Evolutionary conservation across 495 filamentous ascomycete species (phyloP), one percentile per base, ranked within the genome.

Genomic region (Opeltia flavorubescens): DNA sequence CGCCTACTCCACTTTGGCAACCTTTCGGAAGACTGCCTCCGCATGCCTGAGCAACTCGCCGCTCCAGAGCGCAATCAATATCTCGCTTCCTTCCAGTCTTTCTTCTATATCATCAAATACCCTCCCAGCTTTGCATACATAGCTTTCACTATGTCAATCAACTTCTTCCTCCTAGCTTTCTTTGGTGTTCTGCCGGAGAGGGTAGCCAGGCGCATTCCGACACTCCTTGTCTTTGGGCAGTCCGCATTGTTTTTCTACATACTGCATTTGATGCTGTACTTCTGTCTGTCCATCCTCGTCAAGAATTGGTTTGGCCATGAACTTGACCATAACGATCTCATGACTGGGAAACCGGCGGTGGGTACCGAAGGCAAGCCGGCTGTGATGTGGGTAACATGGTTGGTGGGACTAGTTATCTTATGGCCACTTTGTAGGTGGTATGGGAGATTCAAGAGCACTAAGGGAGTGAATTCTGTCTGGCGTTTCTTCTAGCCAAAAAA

Each of bases 51-150:
- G 44, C 56, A 62, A 18, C 27, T 30, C 9, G 47, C 29, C 3
- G 20, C 47, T 13, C 47, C 50, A 11, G 40, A n/a, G 15, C 33
- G 9, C 0, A 62, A 64, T 38, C 58, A 50, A 35, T 64, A 61
- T 42, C 55, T 64, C 20, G 50, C 48, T 3, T 62, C 60, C 5
- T 33, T 40, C 17, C 20, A 28, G 2, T 53, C 60, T 13, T 64
- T 64, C 46, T 60, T 65, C 50, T 63, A 65, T 45, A 33, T 65
- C 33, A 49, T 55, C 50, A 63, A 63, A 47, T 65, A 63, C 44
- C 62, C 62, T 2, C 61, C 62, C 5, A 60, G 62, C 47, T 53
- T 64, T 0, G 58, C 60, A 4, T 64, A 59, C 30, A 59, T 53
- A 51, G 40, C 62, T 12, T 60, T 57, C 13, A 61, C 58, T 47